A percentile compares a stretch with the other conserved stretches of the same genome.
phyloP scores from a whole-genome alignment of 176 grass and related monocot species.

The Paspalum notatum region DNA sequence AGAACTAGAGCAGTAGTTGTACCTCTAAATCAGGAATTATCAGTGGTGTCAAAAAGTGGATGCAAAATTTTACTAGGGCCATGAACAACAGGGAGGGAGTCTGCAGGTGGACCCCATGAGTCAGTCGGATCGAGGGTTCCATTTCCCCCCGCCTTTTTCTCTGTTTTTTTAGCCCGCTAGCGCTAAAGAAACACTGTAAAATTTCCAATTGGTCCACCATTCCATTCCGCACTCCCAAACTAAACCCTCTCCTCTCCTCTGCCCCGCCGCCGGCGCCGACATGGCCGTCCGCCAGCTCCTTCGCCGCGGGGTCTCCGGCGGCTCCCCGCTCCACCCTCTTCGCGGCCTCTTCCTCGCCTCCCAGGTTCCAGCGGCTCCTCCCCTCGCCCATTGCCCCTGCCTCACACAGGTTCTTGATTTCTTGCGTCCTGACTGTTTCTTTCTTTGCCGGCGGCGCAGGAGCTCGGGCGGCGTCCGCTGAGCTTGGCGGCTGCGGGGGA shows the following conservation, averaged over 20 bases:
- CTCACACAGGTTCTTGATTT: slow-evolving; percentile 5
- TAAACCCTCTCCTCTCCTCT: slow-evolving; percentile 21
- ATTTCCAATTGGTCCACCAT: no score
- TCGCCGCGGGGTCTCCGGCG: slow-evolving; percentile 27
- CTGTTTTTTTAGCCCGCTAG: no score
- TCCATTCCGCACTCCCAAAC: not conserved
- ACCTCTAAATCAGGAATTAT: no score
- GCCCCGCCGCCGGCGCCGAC: slow-evolving; percentile 41
- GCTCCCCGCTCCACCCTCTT: slow-evolving; percentile 22
- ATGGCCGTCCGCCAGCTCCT: slow-evolving; percentile 48
- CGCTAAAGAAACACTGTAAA: no score
- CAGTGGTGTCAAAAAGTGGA: no score
- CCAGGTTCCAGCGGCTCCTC: slow-evolving; percentile 25
- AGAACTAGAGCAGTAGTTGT: no score
- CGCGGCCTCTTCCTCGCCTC: slow-evolving; percentile 31
- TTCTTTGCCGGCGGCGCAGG: slow-evolving; percentile 33
- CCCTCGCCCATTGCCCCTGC: not conserved
- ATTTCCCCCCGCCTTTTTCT: no score
- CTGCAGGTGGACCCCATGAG: no score
- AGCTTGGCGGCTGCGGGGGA: slow-evolving; percentile 42
- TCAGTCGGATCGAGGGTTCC: no score
- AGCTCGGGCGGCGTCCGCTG: slow-evolving; percentile 18
- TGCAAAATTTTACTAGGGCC: no score
- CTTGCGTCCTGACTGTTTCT: not conserved
- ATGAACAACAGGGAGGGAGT: no score